Percentiles rank a stretch among this genome's conserved stretches.
Evolutionary conservation across 2,329 filamentous ascomycete species (phyloP).

Genomic region (Fusarium brachygibbosum): DNA sequence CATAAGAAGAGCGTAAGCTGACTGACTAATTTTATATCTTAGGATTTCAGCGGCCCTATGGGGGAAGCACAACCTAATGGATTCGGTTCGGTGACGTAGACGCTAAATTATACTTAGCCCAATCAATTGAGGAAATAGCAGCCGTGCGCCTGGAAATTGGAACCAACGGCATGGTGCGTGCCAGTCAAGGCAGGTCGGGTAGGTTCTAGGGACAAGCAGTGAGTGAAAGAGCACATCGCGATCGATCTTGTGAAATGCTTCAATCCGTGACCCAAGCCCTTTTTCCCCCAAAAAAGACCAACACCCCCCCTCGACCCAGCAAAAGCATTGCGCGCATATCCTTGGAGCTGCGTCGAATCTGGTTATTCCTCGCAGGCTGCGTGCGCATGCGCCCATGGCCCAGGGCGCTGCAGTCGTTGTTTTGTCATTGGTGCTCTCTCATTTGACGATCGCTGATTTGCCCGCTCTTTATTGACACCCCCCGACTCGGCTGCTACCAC

Average conservation of each 20-base stretch:
- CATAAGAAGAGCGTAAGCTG: no score
- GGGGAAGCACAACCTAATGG: conserved; percentile 3
- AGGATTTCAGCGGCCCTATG: no score
- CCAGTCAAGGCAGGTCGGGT: conserved; percentile 28
- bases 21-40: no score
- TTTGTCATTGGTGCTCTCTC: conserved; percentile 22
- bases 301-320: conserved; percentile 1
- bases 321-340: conserved; percentile 7
- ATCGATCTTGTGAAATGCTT: conserved; percentile 16
- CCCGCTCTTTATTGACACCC: conserved; percentile 18
- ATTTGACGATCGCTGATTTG: conserved; percentile 31
- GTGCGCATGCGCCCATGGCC: conserved; percentile 18
- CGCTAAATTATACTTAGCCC: conserved; percentile 30
- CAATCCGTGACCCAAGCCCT: conserved; percentile 9
- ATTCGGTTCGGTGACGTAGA: not conserved
- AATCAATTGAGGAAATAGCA: conserved; percentile 18
- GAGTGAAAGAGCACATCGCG: conserved; percentile 11
- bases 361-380: conserved; percentile 17
- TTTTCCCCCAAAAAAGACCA: conserved; percentile 1
- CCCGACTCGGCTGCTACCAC: not conserved
- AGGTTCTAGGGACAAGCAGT: not conserved
- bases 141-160: conserved; percentile 30
- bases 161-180: conserved; percentile 33
- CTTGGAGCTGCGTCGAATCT: conserved; percentile 28
- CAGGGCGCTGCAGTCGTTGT: conserved; percentile 13